Percentiles rank a stretch among this genome's conserved stretches.
Evolutionary conservation across 371 early-diverging fungal species (phyloP).

Genomic region (Saksenaea oblongispora): DNA sequence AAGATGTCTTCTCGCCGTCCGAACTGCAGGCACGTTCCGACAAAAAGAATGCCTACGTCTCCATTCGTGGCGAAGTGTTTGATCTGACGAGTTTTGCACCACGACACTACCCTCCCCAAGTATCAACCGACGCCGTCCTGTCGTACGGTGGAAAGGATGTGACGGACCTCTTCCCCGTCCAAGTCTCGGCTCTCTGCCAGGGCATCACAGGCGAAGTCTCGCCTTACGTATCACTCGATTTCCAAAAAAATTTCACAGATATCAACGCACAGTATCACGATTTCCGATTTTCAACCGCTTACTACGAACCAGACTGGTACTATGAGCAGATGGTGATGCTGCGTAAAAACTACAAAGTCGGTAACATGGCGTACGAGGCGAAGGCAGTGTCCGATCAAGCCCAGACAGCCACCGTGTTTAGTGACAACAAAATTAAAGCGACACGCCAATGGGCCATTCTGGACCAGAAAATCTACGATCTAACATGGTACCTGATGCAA

Average conservation of each 20-base stretch:
- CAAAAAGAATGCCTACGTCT: slow-evolving; percentile 48
- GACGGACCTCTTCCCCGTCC: slow-evolving; percentile 73
- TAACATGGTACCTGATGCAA: slow-evolving; percentile 58
- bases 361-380: slow-evolving; percentile 41
- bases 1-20: slow-evolving; percentile 65
- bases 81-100: slow-evolving; percentile 64
- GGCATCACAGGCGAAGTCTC: slow-evolving; percentile 29
- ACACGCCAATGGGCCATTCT: slow-evolving; percentile 58
- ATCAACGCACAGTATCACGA: slow-evolving; percentile 48
- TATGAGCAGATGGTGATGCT: slow-evolving; percentile 43
- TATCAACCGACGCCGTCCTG: slow-evolving; percentile 51
- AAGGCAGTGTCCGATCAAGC: slow-evolving; percentile 39
- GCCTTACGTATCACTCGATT: slow-evolving; percentile 41
- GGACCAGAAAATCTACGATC: slow-evolving; percentile 62
- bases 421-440: slow-evolving; percentile 29
- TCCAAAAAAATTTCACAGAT: slow-evolving; percentile 40
- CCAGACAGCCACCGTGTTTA: slow-evolving; percentile 10
- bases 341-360: slow-evolving; percentile 43
- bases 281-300: slow-evolving; percentile 38
- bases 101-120: slow-evolving; percentile 55
- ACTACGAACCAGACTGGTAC: slow-evolving; percentile 49
- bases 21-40: slow-evolving; percentile 55
- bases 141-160: slow-evolving; percentile 70
- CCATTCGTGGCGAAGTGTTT: slow-evolving; percentile 78
- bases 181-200: slow-evolving; percentile 60